Base-by-base conservation (phyloP, 2,329 filamentous ascomycete genomes). In the Ampelomyces quisqualis region DNA sequence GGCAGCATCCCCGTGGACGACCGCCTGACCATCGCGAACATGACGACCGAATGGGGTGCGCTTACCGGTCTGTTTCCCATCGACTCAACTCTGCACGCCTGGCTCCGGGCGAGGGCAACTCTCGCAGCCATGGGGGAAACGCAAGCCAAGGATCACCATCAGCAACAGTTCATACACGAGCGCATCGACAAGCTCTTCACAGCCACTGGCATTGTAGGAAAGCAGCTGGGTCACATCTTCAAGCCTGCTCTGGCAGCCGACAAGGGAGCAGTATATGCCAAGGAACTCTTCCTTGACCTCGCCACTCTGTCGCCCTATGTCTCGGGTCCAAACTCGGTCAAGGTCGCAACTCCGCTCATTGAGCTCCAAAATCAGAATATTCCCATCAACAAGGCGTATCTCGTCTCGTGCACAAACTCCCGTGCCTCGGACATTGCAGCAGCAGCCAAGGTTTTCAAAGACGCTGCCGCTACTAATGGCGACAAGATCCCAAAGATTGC, bases 321-420 rank as follows among this genome's bases (percentile, higher is more conserved):
- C 7, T 78, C 90, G 0, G 90, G 91, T 0, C 91, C 91, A 1
- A 95, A 96, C 70, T 90, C 86, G 0, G 89, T 95, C 60, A 96
- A 96, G 69, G 73, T 95, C 0, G 82, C 86, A 0, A 95, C 84
- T 0, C 88, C 91, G 0, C 69, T 97, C 1, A 71, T 74, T 4
- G 81, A 91, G 21, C 79, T 97, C 1, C 85, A 85, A 55, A 63
- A 78, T 0, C 75, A 91, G 62, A 72, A 86, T 50, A 95, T 97
- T 65, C 77, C 80, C 34, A 69, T 97, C 15, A 72, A 96, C 73
- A 89, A 86, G 62, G 90, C 88, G 0, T 96, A 95, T 65, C 75
- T 96, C 0, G 85, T 96, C 0, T 90, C 85, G 0, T 97, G 91
- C 74, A 97, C 91, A 5, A 96, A 96, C 70, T 84, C 81, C 0